Percentiles rank a stretch among this genome's conserved stretches.
phyloP scores from a whole-genome alignment of 2,329 filamentous ascomycete genomes.

The Diaporthe aspalathi region DNA sequence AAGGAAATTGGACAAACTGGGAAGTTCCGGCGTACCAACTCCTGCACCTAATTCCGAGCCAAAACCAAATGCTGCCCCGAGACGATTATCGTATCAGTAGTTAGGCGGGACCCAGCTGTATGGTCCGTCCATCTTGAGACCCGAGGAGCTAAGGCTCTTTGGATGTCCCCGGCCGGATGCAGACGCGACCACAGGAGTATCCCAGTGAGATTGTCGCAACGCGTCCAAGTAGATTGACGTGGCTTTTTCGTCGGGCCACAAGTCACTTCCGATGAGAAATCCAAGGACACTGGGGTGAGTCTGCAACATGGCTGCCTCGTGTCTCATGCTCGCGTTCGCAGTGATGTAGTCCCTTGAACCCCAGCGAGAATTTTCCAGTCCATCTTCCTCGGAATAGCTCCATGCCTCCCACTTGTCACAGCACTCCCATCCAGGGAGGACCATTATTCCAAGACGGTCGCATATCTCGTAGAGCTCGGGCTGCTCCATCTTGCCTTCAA shows the following conservation, averaged over 20 bases:
- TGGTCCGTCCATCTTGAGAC: slow-evolving; percentile 75
- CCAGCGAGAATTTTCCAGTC: slow-evolving; percentile 54
- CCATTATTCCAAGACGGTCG: slow-evolving; percentile 69
- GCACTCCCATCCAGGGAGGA: slow-evolving; percentile 74
- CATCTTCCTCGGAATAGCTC: slow-evolving; percentile 65
- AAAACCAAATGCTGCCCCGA: slow-evolving; percentile 72
- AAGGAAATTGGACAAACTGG: slow-evolving; percentile 66
- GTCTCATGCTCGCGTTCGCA: slow-evolving; percentile 65
- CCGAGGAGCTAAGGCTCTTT: slow-evolving; percentile 62
- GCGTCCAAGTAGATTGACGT: slow-evolving; percentile 64
- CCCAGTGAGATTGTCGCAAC: slow-evolving; percentile 63
- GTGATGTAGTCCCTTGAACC: slow-evolving; percentile 64
- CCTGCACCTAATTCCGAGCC: slow-evolving; percentile 72
- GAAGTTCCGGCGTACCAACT: slow-evolving; percentile 69
- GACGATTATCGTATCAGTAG: slow-evolving; percentile 68
- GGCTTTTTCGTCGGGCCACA: slow-evolving; percentile 69
- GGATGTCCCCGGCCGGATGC: slow-evolving; percentile 67
- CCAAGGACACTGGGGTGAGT: slow-evolving; percentile 68
- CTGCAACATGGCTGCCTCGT: slow-evolving; percentile 71
- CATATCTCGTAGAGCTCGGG: slow-evolving; percentile 69
- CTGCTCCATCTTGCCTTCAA: slow-evolving; percentile 75
- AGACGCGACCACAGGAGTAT: slow-evolving; percentile 67
- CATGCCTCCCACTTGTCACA: slow-evolving; percentile 77
- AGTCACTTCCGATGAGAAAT: slow-evolving; percentile 72
- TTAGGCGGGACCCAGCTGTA: slow-evolving; percentile 75